Percentiles rank a stretch among this genome's conserved stretches.
phyloP scores from a whole-genome alignment of 331 rosid species.

The Erythrophleum ivorense region DNA sequence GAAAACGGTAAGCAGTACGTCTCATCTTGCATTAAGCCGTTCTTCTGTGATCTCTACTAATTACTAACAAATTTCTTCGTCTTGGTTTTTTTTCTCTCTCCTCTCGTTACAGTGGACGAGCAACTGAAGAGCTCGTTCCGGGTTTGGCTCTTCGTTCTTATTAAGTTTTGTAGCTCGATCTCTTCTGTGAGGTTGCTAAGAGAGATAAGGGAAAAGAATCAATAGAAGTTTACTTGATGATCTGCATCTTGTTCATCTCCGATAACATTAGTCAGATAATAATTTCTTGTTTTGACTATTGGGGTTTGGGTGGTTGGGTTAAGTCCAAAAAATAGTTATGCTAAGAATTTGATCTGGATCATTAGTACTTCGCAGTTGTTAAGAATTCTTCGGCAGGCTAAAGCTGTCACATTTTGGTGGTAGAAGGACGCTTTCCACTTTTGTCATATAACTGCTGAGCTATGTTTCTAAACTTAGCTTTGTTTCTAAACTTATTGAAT shows the following conservation, averaged over 20 bases:
- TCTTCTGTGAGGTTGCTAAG: slow-evolving; percentile 20
- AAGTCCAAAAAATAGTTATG: neutral
- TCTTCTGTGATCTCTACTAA: slow-evolving; percentile 39
- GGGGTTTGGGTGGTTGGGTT: neutral
- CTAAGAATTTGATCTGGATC: slow-evolving; percentile 41
- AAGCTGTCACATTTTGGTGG: neutral
- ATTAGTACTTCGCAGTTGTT: neutral
- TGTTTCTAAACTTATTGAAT: neutral
- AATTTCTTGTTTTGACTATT: neutral
- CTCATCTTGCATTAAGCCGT: slow-evolving; percentile 33
- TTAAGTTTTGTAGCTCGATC: slow-evolving; percentile 46
- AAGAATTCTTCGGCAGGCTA: neutral
- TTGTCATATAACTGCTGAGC: neutral
- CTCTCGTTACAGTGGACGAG: slow-evolving; percentile 65
- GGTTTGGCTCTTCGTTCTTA: slow-evolving; percentile 56
- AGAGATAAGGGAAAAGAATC: slow-evolving; percentile 3
- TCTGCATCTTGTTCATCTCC: slow-evolving; percentile 28
- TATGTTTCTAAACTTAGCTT: too few relatives aligned
- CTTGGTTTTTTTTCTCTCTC: slow-evolving; percentile 1
- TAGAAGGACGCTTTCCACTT: neutral
- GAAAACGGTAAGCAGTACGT: slow-evolving; percentile 58
- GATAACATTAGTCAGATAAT: neutral
- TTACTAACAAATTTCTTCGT: slow-evolving; percentile 17
- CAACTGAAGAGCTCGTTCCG: slow-evolving; percentile 67
- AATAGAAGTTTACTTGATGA: slow-evolving; percentile 19